Conservation (phyloP, 1,284 basidiomycete species). For the Pseudozyma tsukubaensis region DNA sequence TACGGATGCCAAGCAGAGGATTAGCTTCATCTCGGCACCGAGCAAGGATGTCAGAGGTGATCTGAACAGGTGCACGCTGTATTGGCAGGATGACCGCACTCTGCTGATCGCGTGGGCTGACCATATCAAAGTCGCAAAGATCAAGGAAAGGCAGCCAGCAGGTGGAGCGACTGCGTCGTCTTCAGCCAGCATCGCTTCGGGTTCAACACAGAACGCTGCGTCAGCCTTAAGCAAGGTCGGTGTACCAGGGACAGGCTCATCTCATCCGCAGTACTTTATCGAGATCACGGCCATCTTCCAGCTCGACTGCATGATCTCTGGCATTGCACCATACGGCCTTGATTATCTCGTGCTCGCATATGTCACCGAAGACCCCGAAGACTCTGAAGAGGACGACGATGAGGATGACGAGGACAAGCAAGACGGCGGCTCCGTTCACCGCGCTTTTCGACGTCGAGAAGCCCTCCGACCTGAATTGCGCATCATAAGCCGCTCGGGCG, state of each 20-base stretch:
- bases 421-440: constrained; percentile 4
- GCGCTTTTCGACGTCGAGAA: constrained; percentile 76
- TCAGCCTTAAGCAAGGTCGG: constrained; percentile 35
- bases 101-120: constrained; percentile 95
- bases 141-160: constrained; percentile 41
- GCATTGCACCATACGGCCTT: constrained; percentile 80
- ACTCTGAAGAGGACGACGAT: constrained; percentile 28
- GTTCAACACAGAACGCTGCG: constrained; percentile 27
- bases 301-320: constrained; percentile 94
- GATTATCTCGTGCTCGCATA: constrained; percentile 84
- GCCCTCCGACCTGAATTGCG: constrained; percentile 91
- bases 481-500: constrained; percentile 86
- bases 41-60: constrained; percentile 86
- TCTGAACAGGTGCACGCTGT: constrained; percentile 88
- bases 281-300: constrained; percentile 93
- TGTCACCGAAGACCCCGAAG: constrained; percentile 69
- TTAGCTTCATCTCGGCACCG: constrained; percentile 88
- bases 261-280: constrained; percentile 70
- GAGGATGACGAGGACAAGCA: constrained; percentile 3
- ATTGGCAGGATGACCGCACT: constrained; percentile 89
- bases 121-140: constrained; percentile 83
- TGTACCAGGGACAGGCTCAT: constrained; percentile 13
- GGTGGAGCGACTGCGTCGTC: constrained; percentile 22
- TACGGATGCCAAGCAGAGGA: constrained; percentile 79
- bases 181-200: constrained; percentile 18